Conservation (phyloP, 2,329 filamentous ascomycete species). For the Talaromyces pinophilus region DNA sequence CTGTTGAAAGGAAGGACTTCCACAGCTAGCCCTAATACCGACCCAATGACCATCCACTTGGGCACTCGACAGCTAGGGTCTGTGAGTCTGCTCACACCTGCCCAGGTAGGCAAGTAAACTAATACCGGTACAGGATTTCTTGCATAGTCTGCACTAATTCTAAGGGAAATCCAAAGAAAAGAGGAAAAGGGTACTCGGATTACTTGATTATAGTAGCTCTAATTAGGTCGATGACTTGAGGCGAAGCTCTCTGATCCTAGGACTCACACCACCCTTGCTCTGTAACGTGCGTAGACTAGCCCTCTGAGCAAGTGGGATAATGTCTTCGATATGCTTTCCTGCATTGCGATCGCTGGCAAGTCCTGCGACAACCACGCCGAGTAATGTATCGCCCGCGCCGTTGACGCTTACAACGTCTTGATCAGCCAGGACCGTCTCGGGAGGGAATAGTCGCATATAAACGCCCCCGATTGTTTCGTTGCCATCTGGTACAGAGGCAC, state of each 20-base stretch:
- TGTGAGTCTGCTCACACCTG: neutral
- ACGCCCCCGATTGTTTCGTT: slow-evolving; percentile 68
- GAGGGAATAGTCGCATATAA: slow-evolving; percentile 76
- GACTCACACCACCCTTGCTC: slow-evolving; percentile 68
- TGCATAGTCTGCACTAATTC: neutral
- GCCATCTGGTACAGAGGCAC: slow-evolving; percentile 44
- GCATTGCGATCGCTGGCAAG: slow-evolving; percentile 58
- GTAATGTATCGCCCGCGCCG: slow-evolving; percentile 89
- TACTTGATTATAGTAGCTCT: slow-evolving; percentile 15
- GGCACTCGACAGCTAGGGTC: neutral
- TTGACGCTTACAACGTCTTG: slow-evolving; percentile 83
- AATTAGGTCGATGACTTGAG: neutral
- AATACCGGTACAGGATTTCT: neutral
- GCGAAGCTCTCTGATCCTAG: slow-evolving; percentile 32
- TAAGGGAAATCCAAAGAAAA: neutral
- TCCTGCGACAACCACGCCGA: slow-evolving; percentile 80
- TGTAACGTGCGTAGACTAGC: slow-evolving; percentile 78
- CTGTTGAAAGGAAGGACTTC: neutral
- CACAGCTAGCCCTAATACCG: neutral
- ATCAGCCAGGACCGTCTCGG: slow-evolving; percentile 61
- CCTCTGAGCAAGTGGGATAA: slow-evolving; percentile 78
- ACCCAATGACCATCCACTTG: slow-evolving; percentile 3
- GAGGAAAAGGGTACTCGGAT: neutral
- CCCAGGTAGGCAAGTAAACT: slow-evolving; percentile 4
- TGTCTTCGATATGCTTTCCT: slow-evolving; percentile 54